phyloP scores from a whole-genome alignment of 768 basidiomycete species.

The Trametes coccinea region DNA sequence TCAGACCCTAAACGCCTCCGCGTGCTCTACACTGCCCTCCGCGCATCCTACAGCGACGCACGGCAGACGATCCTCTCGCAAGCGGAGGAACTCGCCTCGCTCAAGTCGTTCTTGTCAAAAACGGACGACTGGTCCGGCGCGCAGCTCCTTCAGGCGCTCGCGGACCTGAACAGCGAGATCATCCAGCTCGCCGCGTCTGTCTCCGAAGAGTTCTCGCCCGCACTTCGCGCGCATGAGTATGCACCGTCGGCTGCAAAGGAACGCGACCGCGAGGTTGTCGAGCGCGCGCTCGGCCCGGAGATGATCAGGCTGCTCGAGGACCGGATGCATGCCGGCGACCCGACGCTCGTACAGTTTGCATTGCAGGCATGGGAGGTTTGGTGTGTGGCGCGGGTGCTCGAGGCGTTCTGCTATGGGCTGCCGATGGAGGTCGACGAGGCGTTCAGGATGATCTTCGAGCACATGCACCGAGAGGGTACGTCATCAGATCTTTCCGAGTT shows the following conservation, averaged over 20 bases:
- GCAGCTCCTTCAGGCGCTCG: conserved; percentile 36
- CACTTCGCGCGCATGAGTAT: conserved; percentile 25
- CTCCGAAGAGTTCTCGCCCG: conserved; percentile 32
- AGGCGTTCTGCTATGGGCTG: conserved; percentile 36
- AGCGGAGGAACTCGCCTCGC: conserved; percentile 34
- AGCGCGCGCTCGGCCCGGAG: conserved; percentile 31
- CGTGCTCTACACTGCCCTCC: conserved; percentile 28
- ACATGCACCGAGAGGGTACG: conserved; percentile 36
- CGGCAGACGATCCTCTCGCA: conserved; percentile 30
- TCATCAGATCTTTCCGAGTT: background rate
- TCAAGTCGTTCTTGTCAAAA: conserved; percentile 38
- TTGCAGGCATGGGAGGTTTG: conserved; percentile 40
- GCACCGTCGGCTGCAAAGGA: conserved; percentile 20
- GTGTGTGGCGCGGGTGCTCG: conserved; percentile 34
- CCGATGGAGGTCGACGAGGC: conserved; percentile 33
- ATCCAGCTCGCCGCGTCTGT: conserved; percentile 37
- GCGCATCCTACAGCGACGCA: conserved; percentile 27
- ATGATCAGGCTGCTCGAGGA: conserved; percentile 32
- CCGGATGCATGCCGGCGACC: conserved; percentile 33
- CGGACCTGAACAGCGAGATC: conserved; percentile 38
- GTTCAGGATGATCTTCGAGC: conserved; percentile 31
- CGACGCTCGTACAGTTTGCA: conserved; percentile 39
- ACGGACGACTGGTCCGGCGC: conserved; percentile 38
- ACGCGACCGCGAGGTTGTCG: conserved; percentile 32
- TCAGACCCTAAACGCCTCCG: conserved; percentile 23